These are phyloP conservation scores for Tylopilus plumbeoviolaceoides DNA, from an alignment of 768 basidiomycete genomes.

Conservation along the genomic window DNA sequence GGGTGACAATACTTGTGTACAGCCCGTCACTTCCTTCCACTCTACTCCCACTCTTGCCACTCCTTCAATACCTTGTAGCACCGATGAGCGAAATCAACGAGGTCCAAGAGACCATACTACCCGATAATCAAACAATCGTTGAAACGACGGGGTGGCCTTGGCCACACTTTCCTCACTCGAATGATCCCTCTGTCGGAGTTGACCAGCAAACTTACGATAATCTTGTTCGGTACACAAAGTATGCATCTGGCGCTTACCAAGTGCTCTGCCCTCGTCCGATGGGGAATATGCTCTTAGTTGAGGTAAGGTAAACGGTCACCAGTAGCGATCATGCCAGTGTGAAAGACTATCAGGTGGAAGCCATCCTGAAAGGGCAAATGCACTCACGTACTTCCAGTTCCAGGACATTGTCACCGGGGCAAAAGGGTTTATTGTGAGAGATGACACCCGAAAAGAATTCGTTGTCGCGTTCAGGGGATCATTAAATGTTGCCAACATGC, in stretches of 20 bases:
- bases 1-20: too few relatives aligned
- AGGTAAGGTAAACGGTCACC: slow-evolving; percentile 29
- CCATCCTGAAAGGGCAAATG: not conserved
- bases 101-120: not conserved
- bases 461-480: slow-evolving; percentile 41
- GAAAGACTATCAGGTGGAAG: not conserved
- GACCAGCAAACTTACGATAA: slow-evolving; percentile 37
- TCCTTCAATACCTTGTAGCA: not conserved
- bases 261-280: slow-evolving; percentile 44
- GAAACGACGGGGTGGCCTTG: slow-evolving; percentile 7
- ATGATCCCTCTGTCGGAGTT: slow-evolving; percentile 28
- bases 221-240: slow-evolving; percentile 44
- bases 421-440: slow-evolving; percentile 44
- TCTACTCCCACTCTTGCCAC: not conserved
- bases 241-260: slow-evolving; percentile 49
- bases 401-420: slow-evolving; percentile 34
- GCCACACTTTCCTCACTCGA: slow-evolving; percentile 25
- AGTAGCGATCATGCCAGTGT: not conserved
- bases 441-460: slow-evolving; percentile 39
- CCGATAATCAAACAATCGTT: not conserved
- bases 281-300: slow-evolving; percentile 40
- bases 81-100: slow-evolving; percentile 6
- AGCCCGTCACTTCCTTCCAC: too few relatives aligned
- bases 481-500: slow-evolving; percentile 20
- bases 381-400: slow-evolving; percentile 29